These are phyloP conservation scores for Simmondsia chinensis DNA, from an alignment of 148 eudicot genomes.

Conservation along the genomic window DNA sequence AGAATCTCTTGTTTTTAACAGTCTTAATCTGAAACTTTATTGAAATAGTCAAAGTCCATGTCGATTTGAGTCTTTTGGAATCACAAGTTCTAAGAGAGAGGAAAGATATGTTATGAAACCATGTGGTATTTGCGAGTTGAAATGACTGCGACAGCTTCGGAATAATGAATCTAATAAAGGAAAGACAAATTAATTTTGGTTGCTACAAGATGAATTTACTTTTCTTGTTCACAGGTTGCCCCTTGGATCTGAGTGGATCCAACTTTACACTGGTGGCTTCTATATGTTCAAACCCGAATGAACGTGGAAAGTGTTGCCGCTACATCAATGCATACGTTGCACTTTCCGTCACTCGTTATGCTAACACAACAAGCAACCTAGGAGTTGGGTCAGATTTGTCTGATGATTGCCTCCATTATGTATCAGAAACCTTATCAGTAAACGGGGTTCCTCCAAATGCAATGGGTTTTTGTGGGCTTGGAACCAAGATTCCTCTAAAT, in stretches of 20 bases:
- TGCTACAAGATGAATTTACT: background rate
- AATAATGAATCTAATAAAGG: no score
- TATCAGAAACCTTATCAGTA: slow-evolving; percentile 59
- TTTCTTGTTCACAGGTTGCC: slow-evolving; percentile 58
- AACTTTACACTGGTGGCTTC: slow-evolving; percentile 71
- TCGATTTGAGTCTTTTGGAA: background rate
- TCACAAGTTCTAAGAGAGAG: background rate
- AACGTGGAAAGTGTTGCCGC: slow-evolving; percentile 82
- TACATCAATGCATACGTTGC: slow-evolving; percentile 78
- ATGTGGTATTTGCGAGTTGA: no score
- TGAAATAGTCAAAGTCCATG: background rate
- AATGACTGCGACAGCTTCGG: no score
- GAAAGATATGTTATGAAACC: background rate
- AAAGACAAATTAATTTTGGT: background rate
- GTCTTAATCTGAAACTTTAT: no score
- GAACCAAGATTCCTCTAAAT: slow-evolving; percentile 72
- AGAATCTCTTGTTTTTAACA: no score
- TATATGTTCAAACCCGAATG: slow-evolving; percentile 50
- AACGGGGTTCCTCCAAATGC: slow-evolving; percentile 76
- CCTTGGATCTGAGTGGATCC: slow-evolving; percentile 60
- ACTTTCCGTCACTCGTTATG: slow-evolving; percentile 62
- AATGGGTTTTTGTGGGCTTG: slow-evolving; percentile 66
- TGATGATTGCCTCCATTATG: slow-evolving; percentile 45
- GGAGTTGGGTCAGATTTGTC: slow-evolving; percentile 58
- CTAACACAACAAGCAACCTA: slow-evolving; percentile 57